Base-by-base conservation (phyloP, 345 rosid species). In the Populus alba region DNA sequence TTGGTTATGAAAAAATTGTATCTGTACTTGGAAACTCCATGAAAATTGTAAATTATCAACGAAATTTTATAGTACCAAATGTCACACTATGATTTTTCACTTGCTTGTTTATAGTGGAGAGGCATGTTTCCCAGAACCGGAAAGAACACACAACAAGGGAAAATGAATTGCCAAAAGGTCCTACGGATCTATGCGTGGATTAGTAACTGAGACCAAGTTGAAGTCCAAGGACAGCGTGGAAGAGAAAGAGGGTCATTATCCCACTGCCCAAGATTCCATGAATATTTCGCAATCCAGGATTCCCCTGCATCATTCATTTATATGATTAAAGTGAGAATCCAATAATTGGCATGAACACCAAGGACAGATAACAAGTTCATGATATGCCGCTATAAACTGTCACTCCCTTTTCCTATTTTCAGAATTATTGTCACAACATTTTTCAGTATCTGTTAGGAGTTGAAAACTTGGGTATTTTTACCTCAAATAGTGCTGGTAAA, bases 191-290 rank as follows among this genome's bases (percentile, higher is more conserved):
- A 75, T 29, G 20, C 15, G 11, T 15, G 27, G 55, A 35, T 89
- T 80, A 93, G 88, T 81, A 90, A 77, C 94, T 91, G 83, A 95
- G 92, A 71, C 98, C 97, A 7, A 93, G 94, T 86, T 91, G 94
- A 82, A 96, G 92, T 53, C 99, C 97, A 25, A 96, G 83, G 31
- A 88, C 89, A 51, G 92, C 89, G 84, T 92, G 98, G 81, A 95
- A 43, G 49, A 94, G 89, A 79, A 96, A 96, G 51, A 93, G 75
- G 3, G 91, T 85, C 98, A 92, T 96, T 79, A 96, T 96, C 68
- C 98, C 97, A 20, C 99, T 96, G 57, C 98, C 98, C 57, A 96
- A 83, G 37, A 96, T 79, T 80, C 97, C 97, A 72, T 96, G 98
- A 53, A 90, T 95, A 71, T 84, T 92, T 82, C 99, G 80, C 78